Percentiles rank a stretch among this genome's conserved stretches.
Conservation (phyloP, 805 yeast species). For the Candida odintsovae region DNA sequence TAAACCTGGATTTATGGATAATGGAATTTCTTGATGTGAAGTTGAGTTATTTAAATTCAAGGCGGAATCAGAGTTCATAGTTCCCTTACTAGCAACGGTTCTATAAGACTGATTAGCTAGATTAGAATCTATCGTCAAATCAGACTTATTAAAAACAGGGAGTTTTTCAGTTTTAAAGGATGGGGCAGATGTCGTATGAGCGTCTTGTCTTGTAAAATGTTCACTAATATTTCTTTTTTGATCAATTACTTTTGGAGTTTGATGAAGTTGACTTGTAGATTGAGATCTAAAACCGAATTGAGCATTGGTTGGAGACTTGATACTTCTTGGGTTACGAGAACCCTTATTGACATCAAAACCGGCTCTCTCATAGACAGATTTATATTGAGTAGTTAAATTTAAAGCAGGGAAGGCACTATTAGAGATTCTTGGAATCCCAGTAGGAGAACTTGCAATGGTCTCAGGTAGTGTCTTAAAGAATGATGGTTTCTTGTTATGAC, state of each 20-base stretch:
- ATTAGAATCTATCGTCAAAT: slow-evolving; percentile 4
- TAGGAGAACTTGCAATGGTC: slow-evolving; percentile 18
- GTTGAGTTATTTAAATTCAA: neutral
- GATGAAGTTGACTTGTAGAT: slow-evolving; percentile 8
- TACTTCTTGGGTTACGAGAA: neutral
- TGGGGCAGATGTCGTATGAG: neutral
- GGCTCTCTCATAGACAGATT: slow-evolving; percentile 75
- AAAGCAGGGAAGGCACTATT: slow-evolving; percentile 63
- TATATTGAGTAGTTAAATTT: slow-evolving; percentile 52
- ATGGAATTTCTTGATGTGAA: neutral
- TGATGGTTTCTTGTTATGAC: slow-evolving; percentile 14
- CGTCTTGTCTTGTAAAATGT: slow-evolving; percentile 2
- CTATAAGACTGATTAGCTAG: slow-evolving; percentile 5
- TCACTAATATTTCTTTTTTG: slow-evolving; percentile 18
- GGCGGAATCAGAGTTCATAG: no score
- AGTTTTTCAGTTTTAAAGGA: neutral
- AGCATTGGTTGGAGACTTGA: slow-evolving; percentile 1
- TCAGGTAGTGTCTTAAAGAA: slow-evolving; percentile 24
- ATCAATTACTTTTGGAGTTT: neutral
- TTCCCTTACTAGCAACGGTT: neutral
- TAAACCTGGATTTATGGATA: neutral
- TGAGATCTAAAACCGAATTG: slow-evolving; percentile 10
- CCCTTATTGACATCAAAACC: slow-evolving; percentile 61
- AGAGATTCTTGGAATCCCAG: slow-evolving; percentile 25
- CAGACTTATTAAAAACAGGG: neutral